These are phyloP conservation scores for Pyropia yezoensis DNA, from an alignment of 23 red algal species.

Conservation along the genomic window DNA sequence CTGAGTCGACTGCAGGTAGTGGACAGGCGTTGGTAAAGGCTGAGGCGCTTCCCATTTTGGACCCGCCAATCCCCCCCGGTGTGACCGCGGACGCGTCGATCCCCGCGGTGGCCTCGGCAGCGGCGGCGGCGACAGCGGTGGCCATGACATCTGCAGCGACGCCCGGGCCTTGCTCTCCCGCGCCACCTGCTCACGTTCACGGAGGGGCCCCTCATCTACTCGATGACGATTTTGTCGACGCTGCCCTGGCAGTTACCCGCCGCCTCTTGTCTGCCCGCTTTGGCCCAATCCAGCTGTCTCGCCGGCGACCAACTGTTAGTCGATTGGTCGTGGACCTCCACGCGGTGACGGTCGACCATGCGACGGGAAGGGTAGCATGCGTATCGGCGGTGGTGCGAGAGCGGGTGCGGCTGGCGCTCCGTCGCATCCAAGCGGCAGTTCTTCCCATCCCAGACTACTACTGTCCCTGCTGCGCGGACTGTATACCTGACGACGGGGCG, in stretches of 20 bases:
- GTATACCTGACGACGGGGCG: no score
- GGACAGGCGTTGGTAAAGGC: no score
- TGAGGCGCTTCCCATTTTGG: no score
- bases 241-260: slow-evolving; percentile 40
- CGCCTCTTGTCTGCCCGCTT: slow-evolving; percentile 78
- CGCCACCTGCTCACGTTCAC: no score
- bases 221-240: slow-evolving; percentile 18
- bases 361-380: slow-evolving; percentile 73
- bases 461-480: slow-evolving; percentile 59
- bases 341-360: slow-evolving; percentile 67
- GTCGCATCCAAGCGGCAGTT: slow-evolving; percentile 75
- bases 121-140: no score
- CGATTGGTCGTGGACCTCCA: slow-evolving; percentile 58
- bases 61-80: no score
- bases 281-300: slow-evolving; percentile 33
- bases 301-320: slow-evolving; percentile 24
- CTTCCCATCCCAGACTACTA: slow-evolving; percentile 91
- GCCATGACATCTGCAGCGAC: no score
- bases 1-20: no score
- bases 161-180: no score
- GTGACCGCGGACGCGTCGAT: no score
- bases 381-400: slow-evolving; percentile 41
- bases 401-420: slow-evolving; percentile 64
- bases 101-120: no score
- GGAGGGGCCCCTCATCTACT: slow-evolving; percentile 35